phyloP scores from a whole-genome alignment of 495 filamentous ascomycete species.

The Xanthoparmelia taractica region DNA sequence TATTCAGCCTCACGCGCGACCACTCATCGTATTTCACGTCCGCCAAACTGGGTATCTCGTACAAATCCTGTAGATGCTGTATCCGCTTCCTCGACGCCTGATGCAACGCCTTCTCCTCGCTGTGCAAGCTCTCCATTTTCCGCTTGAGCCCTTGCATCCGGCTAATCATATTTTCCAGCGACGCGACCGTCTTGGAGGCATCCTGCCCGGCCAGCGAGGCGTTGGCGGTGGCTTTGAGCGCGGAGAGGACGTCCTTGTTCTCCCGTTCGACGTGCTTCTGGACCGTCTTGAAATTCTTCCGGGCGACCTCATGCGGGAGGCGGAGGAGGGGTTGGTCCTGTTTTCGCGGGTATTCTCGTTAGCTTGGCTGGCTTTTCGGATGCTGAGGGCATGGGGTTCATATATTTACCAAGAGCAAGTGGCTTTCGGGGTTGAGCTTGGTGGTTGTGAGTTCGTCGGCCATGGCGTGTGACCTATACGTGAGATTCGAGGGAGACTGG shows the following conservation, averaged over 20 bases:
- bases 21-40: conserved; percentile 94
- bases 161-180: conserved; percentile 74
- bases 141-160: conserved; percentile 79
- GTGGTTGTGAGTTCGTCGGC: conserved; percentile 50
- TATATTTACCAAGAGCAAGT: conserved; percentile 67
- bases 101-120: conserved; percentile 69
- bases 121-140: conserved; percentile 69
- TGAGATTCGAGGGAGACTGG: not conserved
- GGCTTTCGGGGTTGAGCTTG: conserved; percentile 66
- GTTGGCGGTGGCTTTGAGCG: conserved; percentile 62
- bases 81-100: conserved; percentile 67
- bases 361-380: conserved; percentile 17
- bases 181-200: conserved; percentile 61
- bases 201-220: conserved; percentile 54
- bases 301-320: conserved; percentile 80
- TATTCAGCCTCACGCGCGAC: conserved; percentile 71
- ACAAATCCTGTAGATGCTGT: conserved; percentile 68
- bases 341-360: too few relatives aligned
- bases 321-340: conserved; percentile 95
- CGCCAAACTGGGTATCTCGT: conserved; percentile 69
- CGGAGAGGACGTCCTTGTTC: conserved; percentile 56
- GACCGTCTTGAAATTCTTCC: conserved; percentile 85
- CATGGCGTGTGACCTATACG: conserved; percentile 27
- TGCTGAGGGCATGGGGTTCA: conserved; percentile 13
- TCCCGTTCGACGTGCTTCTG: conserved; percentile 78